phyloP scores from a whole-genome alignment of 495 filamentous ascomycete species.

The Hapsidospora chrysogenum region DNA sequence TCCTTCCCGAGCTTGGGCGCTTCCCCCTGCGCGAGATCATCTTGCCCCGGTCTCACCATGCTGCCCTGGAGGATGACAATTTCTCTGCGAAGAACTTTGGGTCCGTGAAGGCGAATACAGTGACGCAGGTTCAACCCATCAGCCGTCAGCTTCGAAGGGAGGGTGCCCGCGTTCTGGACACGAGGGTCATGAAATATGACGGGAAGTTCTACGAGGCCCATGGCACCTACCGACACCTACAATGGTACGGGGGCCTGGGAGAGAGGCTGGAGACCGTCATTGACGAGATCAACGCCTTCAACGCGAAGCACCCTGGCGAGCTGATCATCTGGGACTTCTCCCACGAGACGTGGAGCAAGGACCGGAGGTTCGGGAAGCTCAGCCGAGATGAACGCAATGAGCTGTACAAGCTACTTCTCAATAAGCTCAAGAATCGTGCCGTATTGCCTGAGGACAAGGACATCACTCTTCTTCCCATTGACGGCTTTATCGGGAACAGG shows the following conservation, averaged over 20 bases:
- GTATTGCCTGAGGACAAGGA: background rate
- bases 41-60: background rate
- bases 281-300: slow-evolving; percentile 1
- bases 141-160: background rate
- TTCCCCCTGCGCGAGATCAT: slow-evolving; percentile 1
- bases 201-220: background rate
- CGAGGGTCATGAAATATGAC: background rate
- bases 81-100: no score
- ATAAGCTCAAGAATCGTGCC: background rate
- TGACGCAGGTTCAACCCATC: background rate
- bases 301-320: slow-evolving; percentile 1
- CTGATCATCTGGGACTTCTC: slow-evolving; percentile 4
- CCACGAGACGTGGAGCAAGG: background rate
- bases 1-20: background rate
- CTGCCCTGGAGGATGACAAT: background rate
- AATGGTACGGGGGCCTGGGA: background rate
- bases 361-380: background rate
- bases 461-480: background rate
- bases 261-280: background rate
- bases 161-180: slow-evolving; percentile 1
- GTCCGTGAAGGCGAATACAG: background rate
- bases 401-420: background rate
- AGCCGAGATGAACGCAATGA: background rate
- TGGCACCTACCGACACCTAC: background rate
- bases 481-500: background rate